Evolutionary conservation across 2,329 filamentous ascomycete genomes (phyloP).

Genomic region (Neospermospora avenae): DNA sequence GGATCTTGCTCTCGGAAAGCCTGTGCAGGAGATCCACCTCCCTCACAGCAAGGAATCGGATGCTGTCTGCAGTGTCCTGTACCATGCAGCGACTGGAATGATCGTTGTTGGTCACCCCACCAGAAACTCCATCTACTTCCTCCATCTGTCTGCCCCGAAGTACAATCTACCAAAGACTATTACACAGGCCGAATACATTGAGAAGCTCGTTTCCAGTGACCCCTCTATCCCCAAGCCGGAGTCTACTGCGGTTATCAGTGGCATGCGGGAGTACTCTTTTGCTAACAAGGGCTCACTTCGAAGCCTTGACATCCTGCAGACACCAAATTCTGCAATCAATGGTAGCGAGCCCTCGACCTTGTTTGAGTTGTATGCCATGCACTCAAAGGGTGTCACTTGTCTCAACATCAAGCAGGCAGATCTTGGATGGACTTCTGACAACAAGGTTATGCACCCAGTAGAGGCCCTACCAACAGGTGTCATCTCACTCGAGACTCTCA

Average conservation of each 20-base stretch:
- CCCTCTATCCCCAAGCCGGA: constrained; percentile 76
- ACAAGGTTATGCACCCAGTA: constrained; percentile 77
- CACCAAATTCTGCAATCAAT: constrained; percentile 60
- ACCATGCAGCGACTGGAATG: constrained; percentile 88
- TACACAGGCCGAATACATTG: constrained; percentile 84
- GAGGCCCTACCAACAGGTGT: constrained; percentile 72
- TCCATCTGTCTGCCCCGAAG: constrained; percentile 89
- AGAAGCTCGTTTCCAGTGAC: constrained; percentile 71
- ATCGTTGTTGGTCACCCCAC: constrained; percentile 95
- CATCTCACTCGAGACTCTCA: constrained; percentile 66
- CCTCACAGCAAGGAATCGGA: constrained; percentile 95
- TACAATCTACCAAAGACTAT: constrained; percentile 77
- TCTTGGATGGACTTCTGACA: constrained; percentile 86
- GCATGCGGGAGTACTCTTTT: constrained; percentile 92
- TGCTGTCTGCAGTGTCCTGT: constrained; percentile 95
- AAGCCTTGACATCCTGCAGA: constrained; percentile 83
- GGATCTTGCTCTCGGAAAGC: constrained; percentile 93
- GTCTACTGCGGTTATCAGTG: constrained; percentile 95
- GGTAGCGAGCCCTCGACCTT: constrained; percentile 65
- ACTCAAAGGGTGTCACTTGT: constrained; percentile 94
- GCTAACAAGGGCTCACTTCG: constrained; percentile 80
- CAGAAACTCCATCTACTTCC: constrained; percentile 95
- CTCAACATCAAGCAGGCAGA: constrained; percentile 83
- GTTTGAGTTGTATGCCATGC: constrained; percentile 96
- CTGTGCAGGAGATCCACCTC: constrained; percentile 94